Conservation (phyloP, 208 protist species). For the Spongospora subterranea region DNA sequence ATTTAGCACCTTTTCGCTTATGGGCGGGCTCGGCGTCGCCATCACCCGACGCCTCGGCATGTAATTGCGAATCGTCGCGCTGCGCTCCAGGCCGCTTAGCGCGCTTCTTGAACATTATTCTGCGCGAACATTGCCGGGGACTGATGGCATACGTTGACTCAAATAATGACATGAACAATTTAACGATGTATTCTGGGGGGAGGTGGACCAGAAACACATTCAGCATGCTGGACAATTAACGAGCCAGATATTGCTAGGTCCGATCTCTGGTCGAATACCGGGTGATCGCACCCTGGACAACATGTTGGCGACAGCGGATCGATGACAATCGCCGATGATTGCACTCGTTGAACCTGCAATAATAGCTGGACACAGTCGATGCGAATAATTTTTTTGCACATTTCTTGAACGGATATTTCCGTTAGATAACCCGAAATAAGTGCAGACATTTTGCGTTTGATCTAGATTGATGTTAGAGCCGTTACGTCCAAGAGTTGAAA, state of each 20-base stretch:
- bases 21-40: neutral
- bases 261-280: neutral
- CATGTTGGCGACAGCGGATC: neutral
- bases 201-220: neutral
- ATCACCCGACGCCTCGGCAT: neutral
- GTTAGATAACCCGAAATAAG: neutral
- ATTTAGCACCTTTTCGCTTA: neutral
- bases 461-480: neutral
- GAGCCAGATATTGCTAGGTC: neutral
- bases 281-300: neutral
- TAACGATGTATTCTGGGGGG: too few relatives aligned
- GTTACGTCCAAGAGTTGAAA: neutral
- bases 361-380: neutral
- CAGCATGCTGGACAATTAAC: neutral
- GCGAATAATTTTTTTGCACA: neutral
- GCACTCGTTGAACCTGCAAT: neutral
- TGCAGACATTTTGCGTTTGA: neutral
- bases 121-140: too few relatives aligned
- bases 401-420: neutral
- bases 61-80: neutral
- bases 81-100: neutral
- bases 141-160: too few relatives aligned
- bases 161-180: too few relatives aligned
- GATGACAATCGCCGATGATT: slow-evolving; percentile 14
- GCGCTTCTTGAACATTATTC: slow-evolving; percentile 47